phyloP scores from a whole-genome alignment of 768 basidiomycete species.

The Calocera cornea region DNA sequence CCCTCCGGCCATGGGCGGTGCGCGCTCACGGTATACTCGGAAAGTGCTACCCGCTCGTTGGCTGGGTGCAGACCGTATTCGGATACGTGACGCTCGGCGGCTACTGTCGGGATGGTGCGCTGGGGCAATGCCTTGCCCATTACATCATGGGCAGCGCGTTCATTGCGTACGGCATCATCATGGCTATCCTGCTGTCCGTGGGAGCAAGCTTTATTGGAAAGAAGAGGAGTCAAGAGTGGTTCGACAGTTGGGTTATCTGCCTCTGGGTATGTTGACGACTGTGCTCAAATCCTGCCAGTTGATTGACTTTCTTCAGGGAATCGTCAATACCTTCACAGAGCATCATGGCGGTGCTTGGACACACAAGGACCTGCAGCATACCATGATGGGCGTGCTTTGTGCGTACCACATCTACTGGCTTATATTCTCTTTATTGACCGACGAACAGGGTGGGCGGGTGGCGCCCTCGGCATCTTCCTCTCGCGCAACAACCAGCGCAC shows the following conservation, averaged over 20 bases:
- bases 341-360: constrained; percentile 73
- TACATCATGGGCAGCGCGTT: constrained; percentile 87
- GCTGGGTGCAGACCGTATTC: constrained; percentile 82
- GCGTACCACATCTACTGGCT: constrained; percentile 17
- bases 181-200: constrained; percentile 61
- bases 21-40: constrained; percentile 64
- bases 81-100: constrained; percentile 61
- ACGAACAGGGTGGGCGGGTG: constrained; percentile 75
- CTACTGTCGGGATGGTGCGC: constrained; percentile 62
- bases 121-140: constrained; percentile 79
- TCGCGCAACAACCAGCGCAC: constrained; percentile 46
- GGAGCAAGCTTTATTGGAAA: constrained; percentile 55
- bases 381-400: constrained; percentile 65
- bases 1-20: constrained; percentile 58
- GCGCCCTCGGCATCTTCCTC: constrained; percentile 73
- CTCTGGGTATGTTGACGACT: constrained; percentile 18
- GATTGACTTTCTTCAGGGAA: constrained; percentile 17
- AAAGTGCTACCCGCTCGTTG: constrained; percentile 68
- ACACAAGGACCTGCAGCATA: constrained; percentile 91
- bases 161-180: constrained; percentile 70
- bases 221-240: constrained; percentile 25
- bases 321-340: constrained; percentile 87
- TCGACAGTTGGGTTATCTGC: constrained; percentile 27
- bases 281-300: too few species aligned
- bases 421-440: constrained; percentile 9